Evolutionary conservation across 257 asterid species (phyloP).

Genomic region (Petrea volubilis): DNA sequence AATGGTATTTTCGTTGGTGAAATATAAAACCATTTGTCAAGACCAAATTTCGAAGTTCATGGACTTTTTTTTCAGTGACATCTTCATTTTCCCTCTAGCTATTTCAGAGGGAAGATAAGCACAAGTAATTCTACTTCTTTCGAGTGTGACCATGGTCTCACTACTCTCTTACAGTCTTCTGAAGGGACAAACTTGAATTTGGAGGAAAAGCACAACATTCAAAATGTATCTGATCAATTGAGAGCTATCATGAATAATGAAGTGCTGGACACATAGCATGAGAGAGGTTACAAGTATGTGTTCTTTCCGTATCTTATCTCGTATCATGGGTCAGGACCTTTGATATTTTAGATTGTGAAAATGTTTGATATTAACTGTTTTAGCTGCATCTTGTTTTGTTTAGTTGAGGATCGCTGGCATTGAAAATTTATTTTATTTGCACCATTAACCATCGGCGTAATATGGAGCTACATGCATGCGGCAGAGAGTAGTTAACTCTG

Average conservation of each 20-base stretch:
- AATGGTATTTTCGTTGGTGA: too few relatives aligned
- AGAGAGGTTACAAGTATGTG: conserved; percentile 15
- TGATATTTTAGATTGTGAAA: background rate
- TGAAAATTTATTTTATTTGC: background rate
- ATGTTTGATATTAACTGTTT: background rate
- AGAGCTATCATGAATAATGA: conserved; percentile 30
- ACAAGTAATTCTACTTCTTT: background rate
- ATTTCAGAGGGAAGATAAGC: background rate
- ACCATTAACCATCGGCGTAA: background rate
- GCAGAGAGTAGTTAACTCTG: background rate
- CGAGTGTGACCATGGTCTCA: background rate
- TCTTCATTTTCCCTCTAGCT: background rate
- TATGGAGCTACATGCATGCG: background rate
- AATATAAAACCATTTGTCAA: too few relatives aligned
- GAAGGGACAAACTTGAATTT: conserved; percentile 44
- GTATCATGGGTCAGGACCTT: background rate
- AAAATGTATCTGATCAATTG: conserved; percentile 46
- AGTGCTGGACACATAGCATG: conserved; percentile 19
- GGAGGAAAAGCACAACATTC: conserved; percentile 61
- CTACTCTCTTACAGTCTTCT: conserved; percentile 48
- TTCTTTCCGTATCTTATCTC: background rate
- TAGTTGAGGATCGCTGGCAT: background rate
- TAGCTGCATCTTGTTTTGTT: background rate
- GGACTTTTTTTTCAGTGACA: too few relatives aligned
- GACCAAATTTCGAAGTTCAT: too few relatives aligned